These are phyloP conservation scores for Scenedesmus sp. DNA, from an alignment of 163 green algal species.

Conservation along the genomic window DNA sequence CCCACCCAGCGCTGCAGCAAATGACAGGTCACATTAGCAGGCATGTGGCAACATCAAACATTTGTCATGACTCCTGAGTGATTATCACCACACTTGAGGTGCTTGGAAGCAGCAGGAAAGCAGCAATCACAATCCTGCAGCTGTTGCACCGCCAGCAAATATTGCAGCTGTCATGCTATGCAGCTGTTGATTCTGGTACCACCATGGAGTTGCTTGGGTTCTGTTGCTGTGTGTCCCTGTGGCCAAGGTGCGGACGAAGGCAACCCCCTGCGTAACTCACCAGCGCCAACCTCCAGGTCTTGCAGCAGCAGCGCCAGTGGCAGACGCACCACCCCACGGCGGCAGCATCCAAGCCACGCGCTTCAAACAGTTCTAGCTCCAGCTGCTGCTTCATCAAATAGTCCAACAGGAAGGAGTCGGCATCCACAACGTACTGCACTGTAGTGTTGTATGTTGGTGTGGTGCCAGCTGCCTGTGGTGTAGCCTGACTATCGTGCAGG, in stretches of 20 bases:
- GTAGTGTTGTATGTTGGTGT: conserved; percentile 32
- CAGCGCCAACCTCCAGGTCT: conserved; percentile 66
- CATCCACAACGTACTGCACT: conserved; percentile 70
- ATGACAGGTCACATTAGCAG: not conserved
- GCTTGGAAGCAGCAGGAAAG: not conserved
- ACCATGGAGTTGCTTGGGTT: too few species aligned
- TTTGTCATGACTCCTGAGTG: not conserved
- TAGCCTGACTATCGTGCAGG: conserved; percentile 53
- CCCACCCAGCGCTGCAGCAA: conserved; percentile 60
- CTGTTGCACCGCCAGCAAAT: too few species aligned
- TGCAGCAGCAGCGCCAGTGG: conserved; percentile 61
- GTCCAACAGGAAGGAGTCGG: conserved; percentile 68
- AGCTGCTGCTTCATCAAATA: conserved; percentile 68
- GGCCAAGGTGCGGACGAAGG: too few species aligned
- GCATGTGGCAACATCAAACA: too few species aligned
- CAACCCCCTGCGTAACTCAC: conserved; percentile 3
- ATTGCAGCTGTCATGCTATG: too few species aligned
- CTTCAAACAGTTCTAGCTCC: conserved; percentile 58
- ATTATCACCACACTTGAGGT: not conserved
- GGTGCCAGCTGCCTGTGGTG: conserved; percentile 2
- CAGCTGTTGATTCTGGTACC: not conserved
- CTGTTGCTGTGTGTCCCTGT: too few species aligned
- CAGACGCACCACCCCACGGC: conserved; percentile 62
- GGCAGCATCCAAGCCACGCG: conserved; percentile 68
- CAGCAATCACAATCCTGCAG: not conserved